Evolutionary conservation across 2,329 filamentous ascomycete species (phyloP), one percentile per base, ranked within the genome.

Genomic region (Cordyceps fumosorosea): DNA sequence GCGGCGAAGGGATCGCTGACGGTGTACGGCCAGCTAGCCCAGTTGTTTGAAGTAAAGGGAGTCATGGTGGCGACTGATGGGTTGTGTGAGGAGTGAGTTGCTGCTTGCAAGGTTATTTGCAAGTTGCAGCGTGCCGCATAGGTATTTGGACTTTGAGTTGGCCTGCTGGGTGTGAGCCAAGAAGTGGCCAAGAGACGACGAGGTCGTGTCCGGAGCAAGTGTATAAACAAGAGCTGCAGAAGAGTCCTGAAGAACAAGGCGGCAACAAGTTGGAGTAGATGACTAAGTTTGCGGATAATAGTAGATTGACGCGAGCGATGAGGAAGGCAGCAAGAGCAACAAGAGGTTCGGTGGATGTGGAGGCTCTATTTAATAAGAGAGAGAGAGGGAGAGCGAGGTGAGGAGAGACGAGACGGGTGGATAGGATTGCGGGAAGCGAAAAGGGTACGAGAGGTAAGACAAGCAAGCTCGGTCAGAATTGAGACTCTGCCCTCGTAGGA

Each of bases 11-110:
- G 66, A 61, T 70, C 70, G 60, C 65, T 60, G 56, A 68, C 64
- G 54, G 71, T 65, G 63, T 74, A 76, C 12, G 69, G 65, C 74
- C 74, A 76, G 34, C 40, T n/a, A 14, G 73, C 63, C 74, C 74
- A 76, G 62, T 75, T 71, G 18, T 69, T 60, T 65, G 75, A 72
- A 62, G 70, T 66, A 65, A 72, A 76, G 57, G 73, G 65, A 63
- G 68, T 69, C 73, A 76, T 76, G 65, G 64, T 11, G 60, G 44
- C 29, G 42, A 44, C 11, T 47, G 51, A 32, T 44, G 18, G 29
- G 7, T n/a, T 52, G n/a, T 52, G 24, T 22, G 44, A 10, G 5
- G 18, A 34, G n/a, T 44, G 47, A 24, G 18, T 10, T 20, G 45
- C n/a, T 53, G 18, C 29, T 24, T 53, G 16, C 24, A 18, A 32